These are phyloP conservation scores for Rhodotorula sphaerocarpa DNA, from an alignment of 768 basidiomycete species.

Conservation along the genomic window DNA sequence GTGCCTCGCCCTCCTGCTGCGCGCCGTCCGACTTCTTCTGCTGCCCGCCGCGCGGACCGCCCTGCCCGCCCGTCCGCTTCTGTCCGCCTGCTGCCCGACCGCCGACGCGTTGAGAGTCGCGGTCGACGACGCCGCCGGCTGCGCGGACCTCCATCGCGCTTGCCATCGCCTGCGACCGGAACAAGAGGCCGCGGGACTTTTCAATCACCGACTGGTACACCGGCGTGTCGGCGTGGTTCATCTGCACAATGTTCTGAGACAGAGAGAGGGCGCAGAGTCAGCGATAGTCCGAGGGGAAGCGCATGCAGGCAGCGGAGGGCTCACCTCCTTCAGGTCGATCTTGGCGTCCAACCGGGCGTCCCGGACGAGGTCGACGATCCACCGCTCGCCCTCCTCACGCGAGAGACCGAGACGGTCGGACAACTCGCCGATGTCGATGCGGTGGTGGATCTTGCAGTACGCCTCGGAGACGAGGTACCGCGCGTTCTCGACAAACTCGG, in stretches of 20 bases:
- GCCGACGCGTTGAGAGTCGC: constrained; percentile 18
- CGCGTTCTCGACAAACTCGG: constrained; percentile 94
- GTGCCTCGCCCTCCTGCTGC: not conserved
- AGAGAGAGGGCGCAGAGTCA: not conserved
- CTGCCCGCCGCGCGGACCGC: not conserved
- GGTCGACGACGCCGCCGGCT: constrained; percentile 28
- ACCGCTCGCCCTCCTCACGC: constrained; percentile 94
- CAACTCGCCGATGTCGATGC: constrained; percentile 59
- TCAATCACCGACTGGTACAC: constrained; percentile 92
- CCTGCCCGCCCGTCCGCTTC: constrained; percentile 1
- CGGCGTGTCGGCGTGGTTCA: constrained; percentile 77
- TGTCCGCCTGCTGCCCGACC: constrained; percentile 5
- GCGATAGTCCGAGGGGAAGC: constrained; percentile 38
- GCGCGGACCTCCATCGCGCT: constrained; percentile 38
- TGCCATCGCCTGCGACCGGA: constrained; percentile 72
- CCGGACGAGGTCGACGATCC: constrained; percentile 98
- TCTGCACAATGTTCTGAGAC: constrained; percentile 83
- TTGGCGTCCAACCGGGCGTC: constrained; percentile 98
- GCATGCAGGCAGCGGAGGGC: not conserved
- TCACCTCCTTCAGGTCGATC: constrained; percentile 68
- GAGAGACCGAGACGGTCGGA: constrained; percentile 87
- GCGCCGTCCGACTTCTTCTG: not conserved
- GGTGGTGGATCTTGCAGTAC: constrained; percentile 91
- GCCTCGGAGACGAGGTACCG: constrained; percentile 93
- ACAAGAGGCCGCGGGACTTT: constrained; percentile 81